Percentiles rank a stretch among this genome's conserved stretches.
Evolutionary conservation across 2,329 filamentous ascomycete genomes (phyloP).

Genomic region (Truncatella angustata): DNA sequence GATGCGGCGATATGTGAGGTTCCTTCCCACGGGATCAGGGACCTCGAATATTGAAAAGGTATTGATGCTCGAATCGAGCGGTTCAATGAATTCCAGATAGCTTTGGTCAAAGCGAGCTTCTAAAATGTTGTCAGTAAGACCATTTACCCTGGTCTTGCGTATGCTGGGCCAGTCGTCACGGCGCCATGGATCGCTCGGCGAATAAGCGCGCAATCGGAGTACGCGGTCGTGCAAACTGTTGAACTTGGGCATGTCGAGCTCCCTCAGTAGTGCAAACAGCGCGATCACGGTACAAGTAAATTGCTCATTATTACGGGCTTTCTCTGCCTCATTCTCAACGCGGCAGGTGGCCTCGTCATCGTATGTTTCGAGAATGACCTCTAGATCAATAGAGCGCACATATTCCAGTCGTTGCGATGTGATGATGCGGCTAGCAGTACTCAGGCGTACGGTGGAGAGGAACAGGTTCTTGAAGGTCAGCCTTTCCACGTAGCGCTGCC

Average conservation of each 20-base stretch:
- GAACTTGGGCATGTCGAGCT: background rate
- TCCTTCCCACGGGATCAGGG: background rate
- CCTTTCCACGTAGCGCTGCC: constrained; percentile 6
- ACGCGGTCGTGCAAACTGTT: constrained; percentile 1
- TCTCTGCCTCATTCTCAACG: background rate
- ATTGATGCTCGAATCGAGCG: background rate
- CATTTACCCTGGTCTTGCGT: background rate
- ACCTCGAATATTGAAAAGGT: background rate
- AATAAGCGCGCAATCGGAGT: background rate
- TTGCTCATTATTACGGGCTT: background rate
- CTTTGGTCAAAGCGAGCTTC: background rate
- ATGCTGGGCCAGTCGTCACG: background rate
- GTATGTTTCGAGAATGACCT: background rate
- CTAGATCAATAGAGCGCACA: background rate
- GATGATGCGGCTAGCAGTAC: background rate
- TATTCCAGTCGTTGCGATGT: background rate
- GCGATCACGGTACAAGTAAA: background rate
- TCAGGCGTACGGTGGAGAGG: background rate
- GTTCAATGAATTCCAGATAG: background rate
- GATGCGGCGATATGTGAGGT: constrained; percentile 1
- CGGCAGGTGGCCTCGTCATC: constrained; percentile 1
- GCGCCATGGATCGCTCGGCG: constrained; percentile 1
- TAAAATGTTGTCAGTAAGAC: background rate
- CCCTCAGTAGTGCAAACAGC: background rate
- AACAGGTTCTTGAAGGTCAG: background rate